Evolutionary conservation across 306 rosid species (phyloP).

Genomic region (Dryas alaskensis): DNA sequence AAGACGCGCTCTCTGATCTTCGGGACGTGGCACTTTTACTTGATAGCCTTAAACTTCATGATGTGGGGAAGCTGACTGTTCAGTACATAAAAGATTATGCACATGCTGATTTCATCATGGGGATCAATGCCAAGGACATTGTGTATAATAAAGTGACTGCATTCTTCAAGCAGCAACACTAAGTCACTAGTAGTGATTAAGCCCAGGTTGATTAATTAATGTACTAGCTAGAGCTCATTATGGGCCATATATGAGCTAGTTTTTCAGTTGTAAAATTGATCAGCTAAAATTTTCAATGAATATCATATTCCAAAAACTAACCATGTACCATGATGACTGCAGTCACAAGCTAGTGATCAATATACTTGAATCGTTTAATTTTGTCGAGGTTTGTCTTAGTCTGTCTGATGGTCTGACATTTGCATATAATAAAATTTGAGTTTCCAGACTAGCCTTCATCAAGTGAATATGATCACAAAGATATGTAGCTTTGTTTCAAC

Average conservation of each 20-base stretch:
- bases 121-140: constrained; percentile 59
- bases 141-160: constrained; percentile 54
- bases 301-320: no score
- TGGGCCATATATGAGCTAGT: no score
- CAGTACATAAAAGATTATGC: constrained; percentile 66
- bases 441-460: neutral
- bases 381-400: no score
- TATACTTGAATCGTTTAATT: no score
- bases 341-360: neutral
- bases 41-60: constrained; percentile 55
- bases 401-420: neutral
- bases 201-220: neutral
- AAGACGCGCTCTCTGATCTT: constrained; percentile 70
- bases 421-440: constrained; percentile 1
- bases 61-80: constrained; percentile 53
- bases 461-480: constrained; percentile 9
- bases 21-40: constrained; percentile 58
- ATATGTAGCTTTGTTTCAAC: constrained; percentile 43
- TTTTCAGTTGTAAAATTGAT: no score
- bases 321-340: neutral
- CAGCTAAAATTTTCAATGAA: no score
- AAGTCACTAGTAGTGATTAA: neutral
- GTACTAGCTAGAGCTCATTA: neutral
- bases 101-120: constrained; percentile 77
- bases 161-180: constrained; percentile 51